These are phyloP conservation scores for Astrothelium macrocarpum DNA, from an alignment of 495 filamentous ascomycete species.

Conservation along the genomic window DNA sequence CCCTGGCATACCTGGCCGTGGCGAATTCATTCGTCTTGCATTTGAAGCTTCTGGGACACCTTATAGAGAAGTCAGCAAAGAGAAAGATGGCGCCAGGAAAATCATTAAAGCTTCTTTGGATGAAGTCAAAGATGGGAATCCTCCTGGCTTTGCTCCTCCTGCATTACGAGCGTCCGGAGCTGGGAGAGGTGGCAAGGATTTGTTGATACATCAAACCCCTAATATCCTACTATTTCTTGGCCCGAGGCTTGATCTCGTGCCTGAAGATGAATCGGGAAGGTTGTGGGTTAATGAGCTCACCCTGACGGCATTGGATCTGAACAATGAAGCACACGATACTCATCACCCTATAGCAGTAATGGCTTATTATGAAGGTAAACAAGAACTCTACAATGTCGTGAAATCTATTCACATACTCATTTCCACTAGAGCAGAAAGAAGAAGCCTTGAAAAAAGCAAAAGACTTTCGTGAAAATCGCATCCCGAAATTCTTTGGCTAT, in stretches of 20 bases:
- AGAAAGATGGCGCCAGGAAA: slow-evolving; percentile 25
- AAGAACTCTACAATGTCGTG: neutral
- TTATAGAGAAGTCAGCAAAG: slow-evolving; percentile 48
- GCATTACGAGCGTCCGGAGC: slow-evolving; percentile 46
- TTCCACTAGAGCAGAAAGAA: slow-evolving; percentile 45
- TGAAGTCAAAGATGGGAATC: slow-evolving; percentile 38
- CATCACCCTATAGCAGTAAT: slow-evolving; percentile 52
- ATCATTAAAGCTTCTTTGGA: slow-evolving; percentile 16
- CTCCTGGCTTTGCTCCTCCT: slow-evolving; percentile 52
- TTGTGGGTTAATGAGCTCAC: slow-evolving; percentile 47
- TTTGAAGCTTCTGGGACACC: slow-evolving; percentile 51
- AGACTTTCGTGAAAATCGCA: slow-evolving; percentile 45
- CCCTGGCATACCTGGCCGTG: slow-evolving; percentile 54
- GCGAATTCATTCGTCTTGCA: slow-evolving; percentile 53
- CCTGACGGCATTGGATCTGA: slow-evolving; percentile 59
- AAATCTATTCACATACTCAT: neutral
- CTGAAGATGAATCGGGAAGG: slow-evolving; percentile 35
- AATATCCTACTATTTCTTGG: slow-evolving; percentile 57
- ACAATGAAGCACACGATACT: slow-evolving; percentile 56
- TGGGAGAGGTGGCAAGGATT: slow-evolving; percentile 26
- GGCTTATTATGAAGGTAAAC: slow-evolving; percentile 47
- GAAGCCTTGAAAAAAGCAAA: slow-evolving; percentile 42
- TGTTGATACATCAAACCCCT: slow-evolving; percentile 52
- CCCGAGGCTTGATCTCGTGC: slow-evolving; percentile 42
- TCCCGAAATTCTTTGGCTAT: slow-evolving; percentile 57